Conservation (phyloP, 139 green algal genomes). For the Coelastrella sp. region DNA sequence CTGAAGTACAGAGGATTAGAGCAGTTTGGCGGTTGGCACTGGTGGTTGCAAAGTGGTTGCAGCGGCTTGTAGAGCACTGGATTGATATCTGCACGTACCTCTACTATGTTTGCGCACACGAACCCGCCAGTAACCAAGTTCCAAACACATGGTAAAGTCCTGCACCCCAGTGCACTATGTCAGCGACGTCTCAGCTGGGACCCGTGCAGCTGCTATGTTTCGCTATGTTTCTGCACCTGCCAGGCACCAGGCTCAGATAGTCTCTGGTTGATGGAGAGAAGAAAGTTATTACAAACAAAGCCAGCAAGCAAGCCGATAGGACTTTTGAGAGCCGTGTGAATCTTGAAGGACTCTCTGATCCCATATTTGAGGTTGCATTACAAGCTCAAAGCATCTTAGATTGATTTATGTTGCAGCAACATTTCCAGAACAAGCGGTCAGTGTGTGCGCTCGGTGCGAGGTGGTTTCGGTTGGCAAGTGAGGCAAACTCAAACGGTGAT, state of each 20-base stretch:
- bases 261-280: conserved; percentile 48
- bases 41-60: not conserved
- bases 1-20: conserved; percentile 55
- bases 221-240: conserved; percentile 44
- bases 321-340: conserved; percentile 63
- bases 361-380: not conserved
- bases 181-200: no score
- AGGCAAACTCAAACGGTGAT: no score
- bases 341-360: not conserved
- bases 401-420: no score
- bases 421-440: no score
- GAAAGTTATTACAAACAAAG: conserved; percentile 46
- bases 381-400: no score
- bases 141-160: conserved; percentile 70
- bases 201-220: not conserved
- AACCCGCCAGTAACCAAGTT: conserved; percentile 68
- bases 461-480: no score
- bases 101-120: conserved; percentile 55
- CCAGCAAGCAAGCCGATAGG: conserved; percentile 54
- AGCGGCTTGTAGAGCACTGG: no score
- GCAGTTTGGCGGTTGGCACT: not conserved
- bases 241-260: conserved; percentile 69
- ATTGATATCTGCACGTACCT: conserved; percentile 48
- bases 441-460: no score
- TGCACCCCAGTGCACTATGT: conserved; percentile 1